Conservation (phyloP, 2,329 filamentous ascomycete genomes). For the Cercospora nicotianae region DNA sequence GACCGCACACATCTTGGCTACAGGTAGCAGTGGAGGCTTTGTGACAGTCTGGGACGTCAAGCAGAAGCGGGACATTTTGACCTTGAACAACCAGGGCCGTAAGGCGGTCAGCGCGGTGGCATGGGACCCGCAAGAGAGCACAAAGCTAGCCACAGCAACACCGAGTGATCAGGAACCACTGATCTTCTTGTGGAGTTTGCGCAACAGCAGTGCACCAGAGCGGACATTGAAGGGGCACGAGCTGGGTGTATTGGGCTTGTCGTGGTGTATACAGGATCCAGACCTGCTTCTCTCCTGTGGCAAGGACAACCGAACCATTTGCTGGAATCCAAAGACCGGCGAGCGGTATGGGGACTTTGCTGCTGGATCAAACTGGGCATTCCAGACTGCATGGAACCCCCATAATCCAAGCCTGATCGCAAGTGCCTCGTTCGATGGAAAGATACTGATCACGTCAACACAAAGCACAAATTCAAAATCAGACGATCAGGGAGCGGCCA, state of each 20-base stretch:
- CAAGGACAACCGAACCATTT: conserved; percentile 92
- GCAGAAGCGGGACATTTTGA: conserved; percentile 95
- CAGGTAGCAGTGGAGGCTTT: conserved; percentile 87
- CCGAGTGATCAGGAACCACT: conserved; percentile 84
- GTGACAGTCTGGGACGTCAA: conserved; percentile 99
- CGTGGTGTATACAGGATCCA: conserved; percentile 91
- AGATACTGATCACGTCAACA: conserved; percentile 88
- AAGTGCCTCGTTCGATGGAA: conserved; percentile 95
- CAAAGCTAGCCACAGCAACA: conserved; percentile 89
- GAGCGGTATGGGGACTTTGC: conserved; percentile 88
- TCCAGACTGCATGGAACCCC: conserved; percentile 91
- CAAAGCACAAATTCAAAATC: conserved; percentile 85
- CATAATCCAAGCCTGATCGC: conserved; percentile 89
- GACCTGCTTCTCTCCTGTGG: conserved; percentile 88
- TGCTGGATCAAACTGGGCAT: conserved; percentile 99
- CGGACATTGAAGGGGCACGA: conserved; percentile 87
- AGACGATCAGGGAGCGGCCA: conserved; percentile 62
- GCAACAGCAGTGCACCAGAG: conserved; percentile 94
- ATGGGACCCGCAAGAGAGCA: conserved; percentile 93
- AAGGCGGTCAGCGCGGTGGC: conserved; percentile 94
- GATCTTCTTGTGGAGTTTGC: conserved; percentile 89
- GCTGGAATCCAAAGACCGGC: conserved; percentile 95
- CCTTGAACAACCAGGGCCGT: conserved; percentile 81
- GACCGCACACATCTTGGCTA: conserved; percentile 92
- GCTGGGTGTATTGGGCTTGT: conserved; percentile 86